These are phyloP conservation scores for Perkinsus marinus DNA, from an alignment of 169 alveolate genomes.

Conservation along the genomic window DNA sequence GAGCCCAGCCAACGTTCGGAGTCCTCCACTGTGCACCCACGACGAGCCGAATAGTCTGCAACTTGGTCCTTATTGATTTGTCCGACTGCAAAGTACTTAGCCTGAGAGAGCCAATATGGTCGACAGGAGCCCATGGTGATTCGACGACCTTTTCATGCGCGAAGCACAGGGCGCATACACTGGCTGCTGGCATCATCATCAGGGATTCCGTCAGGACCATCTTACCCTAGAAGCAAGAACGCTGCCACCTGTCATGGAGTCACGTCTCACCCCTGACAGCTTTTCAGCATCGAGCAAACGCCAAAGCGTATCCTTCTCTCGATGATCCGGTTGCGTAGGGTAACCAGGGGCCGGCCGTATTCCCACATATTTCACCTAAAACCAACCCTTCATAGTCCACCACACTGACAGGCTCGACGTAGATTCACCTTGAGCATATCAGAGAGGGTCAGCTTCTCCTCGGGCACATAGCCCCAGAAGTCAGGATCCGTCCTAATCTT, in stretches of 20 bases:
- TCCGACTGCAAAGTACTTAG: constrained; percentile 30
- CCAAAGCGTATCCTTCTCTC: constrained; percentile 43
- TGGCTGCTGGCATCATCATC: constrained; percentile 45
- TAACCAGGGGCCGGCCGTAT: constrained; percentile 53
- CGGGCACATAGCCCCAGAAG: constrained; percentile 40
- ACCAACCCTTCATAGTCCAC: not conserved
- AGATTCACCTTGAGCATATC: constrained; percentile 21
- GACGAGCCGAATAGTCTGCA: constrained; percentile 33
- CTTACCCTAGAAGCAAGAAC: not conserved
- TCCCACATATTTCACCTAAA: constrained; percentile 29
- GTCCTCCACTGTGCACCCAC: constrained; percentile 20
- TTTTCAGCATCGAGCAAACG: constrained; percentile 17
- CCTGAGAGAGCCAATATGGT: not conserved
- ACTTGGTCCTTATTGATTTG: constrained; percentile 33
- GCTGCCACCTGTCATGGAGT: not conserved
- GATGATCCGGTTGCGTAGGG: constrained; percentile 48
- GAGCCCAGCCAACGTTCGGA: constrained; percentile 21
- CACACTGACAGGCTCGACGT: no score
- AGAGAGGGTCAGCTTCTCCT: constrained; percentile 13
- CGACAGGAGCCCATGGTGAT: not conserved
- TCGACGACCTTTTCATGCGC: constrained; percentile 1
- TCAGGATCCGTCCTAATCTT: constrained; percentile 26
- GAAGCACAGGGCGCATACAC: constrained; percentile 39
- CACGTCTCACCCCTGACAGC: constrained; percentile 12
- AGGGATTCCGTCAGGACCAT: constrained; percentile 36